Base-by-base conservation (phyloP, 2,329 filamentous ascomycete species). In the Hirsutella rhossiliensis region DNA sequence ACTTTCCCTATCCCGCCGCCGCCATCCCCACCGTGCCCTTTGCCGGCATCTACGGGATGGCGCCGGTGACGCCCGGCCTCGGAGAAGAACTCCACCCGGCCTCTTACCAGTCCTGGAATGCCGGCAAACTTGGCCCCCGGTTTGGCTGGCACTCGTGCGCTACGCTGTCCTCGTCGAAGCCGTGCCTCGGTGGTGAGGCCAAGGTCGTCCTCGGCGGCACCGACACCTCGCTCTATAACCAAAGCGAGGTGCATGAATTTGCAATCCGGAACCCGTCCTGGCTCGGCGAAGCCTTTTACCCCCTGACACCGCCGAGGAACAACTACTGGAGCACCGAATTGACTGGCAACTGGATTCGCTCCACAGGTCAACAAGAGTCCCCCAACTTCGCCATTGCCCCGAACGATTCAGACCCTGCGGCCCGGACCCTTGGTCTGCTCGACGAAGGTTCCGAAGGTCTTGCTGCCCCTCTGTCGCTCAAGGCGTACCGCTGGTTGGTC, bases 361-460 rank as follows among this genome's bases (percentile, higher is more conserved):
- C 23, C 23, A 23, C 23, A 23, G 23, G 23, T 7, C 23, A 19
- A 29, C 32, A 18, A 42, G 23, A 38, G 11, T 42, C 41, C 4
- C 9, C 19, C 11, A 42, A 42, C 32, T 42, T 42, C 11, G 32
- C n/a, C 27, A 27, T 29, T 7, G 17, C 7, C 23, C 23, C 23
- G 23, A 23, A 4, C 7, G 23, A 23, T 7, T 23, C 23, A 7
- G 23, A 23, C 23, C 23, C 23, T 23, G 4, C 23, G 23, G 23
- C 23, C 7, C 23, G n/a, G 9, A 36, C 32, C 12, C 28, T 44
- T 8, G 43, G 38, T 18, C 38, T 44, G 4, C 23, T 44, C 8
- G 43, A 44, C 9, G 43, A 44, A 29, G 43, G 43, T 2, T 44
- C 43, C 13, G 43, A 44, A 11, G 43, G 43, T 12, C 38, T 44